phyloP scores from a whole-genome alignment of 225 moss, liverwort and hornwort genomes.

The Straminergon stramineum region DNA sequence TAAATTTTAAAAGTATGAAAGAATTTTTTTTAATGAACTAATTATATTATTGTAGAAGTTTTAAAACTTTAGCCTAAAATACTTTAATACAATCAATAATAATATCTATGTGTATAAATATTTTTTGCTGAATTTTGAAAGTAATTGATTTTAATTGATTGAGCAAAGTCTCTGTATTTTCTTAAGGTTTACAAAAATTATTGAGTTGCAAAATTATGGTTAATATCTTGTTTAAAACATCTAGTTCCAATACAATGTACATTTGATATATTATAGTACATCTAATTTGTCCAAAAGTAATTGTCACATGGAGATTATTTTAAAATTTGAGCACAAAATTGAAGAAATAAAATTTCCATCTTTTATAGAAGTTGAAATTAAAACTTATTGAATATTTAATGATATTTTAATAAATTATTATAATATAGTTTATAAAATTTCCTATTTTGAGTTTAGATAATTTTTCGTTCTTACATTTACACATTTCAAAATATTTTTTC shows the following conservation, averaged over 20 bases:
- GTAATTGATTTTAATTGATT: background rate
- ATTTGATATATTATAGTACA: too few relatives aligned
- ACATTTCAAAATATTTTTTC: too few relatives aligned
- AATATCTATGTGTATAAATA: fast-evolving
- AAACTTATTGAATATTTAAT: background rate
- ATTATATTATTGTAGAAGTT: too few relatives aligned
- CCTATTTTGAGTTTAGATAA: too few relatives aligned
- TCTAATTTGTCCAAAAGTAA: too few relatives aligned
- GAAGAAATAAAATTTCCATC: too few relatives aligned
- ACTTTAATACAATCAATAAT: background rate
- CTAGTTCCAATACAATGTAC: background rate
- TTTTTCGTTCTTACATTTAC: background rate
- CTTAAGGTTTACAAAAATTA: background rate
- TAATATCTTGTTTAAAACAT: too few relatives aligned
- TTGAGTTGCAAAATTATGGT: fast-evolving
- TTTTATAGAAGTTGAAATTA: background rate
- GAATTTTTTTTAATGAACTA: background rate
- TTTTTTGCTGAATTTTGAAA: background rate
- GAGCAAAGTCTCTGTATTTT: too few relatives aligned
- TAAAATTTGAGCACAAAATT: background rate
- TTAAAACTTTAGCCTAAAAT: background rate
- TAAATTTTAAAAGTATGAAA: background rate
- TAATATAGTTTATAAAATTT: background rate
- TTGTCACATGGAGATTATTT: background rate
- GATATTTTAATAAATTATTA: too few relatives aligned